phyloP scores from a whole-genome alignment of 129 eudicot genomes.

The Flaveria robusta region DNA sequence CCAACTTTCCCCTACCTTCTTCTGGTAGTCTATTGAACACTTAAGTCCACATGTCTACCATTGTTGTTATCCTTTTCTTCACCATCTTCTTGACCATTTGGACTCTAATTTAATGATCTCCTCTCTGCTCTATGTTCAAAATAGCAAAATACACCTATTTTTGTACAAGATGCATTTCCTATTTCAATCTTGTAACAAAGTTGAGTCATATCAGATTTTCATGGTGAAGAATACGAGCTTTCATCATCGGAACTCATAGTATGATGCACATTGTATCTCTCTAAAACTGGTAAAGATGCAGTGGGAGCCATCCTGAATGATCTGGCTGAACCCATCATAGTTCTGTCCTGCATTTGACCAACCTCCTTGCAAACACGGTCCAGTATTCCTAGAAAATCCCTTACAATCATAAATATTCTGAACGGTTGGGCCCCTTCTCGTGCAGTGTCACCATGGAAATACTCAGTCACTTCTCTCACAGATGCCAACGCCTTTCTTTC shows the following conservation, averaged over 20 bases:
- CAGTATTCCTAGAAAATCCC: conserved; percentile 75
- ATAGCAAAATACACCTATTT: conserved; percentile 21
- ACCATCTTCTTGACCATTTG: conserved; percentile 29
- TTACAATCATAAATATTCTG: conserved; percentile 81
- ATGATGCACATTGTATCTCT: conserved; percentile 56
- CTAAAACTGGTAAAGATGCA: conserved; percentile 80
- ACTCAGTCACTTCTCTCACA: conserved; percentile 85
- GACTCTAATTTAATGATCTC: conserved; percentile 18
- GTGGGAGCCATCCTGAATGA: conserved; percentile 78
- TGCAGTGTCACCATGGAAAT: conserved; percentile 89
- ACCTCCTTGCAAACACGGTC: conserved; percentile 95
- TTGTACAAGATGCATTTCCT: conserved; percentile 32
- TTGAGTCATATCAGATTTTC: conserved; percentile 28
- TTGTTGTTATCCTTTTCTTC: conserved; percentile 8
- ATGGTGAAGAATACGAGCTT: conserved; percentile 59
- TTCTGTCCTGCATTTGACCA: conserved; percentile 70
- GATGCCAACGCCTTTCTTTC: conserved; percentile 61
- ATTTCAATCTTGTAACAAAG: conserved; percentile 13
- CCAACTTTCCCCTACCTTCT: conserved; percentile 17
- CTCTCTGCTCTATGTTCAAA: conserved; percentile 23
- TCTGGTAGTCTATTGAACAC: conserved; percentile 4
- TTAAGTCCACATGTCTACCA: background rate
- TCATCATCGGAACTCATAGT: conserved; percentile 69
- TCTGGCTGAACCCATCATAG: conserved; percentile 66
- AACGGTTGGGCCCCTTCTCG: conserved; percentile 92